Evolutionary conservation across 768 basidiomycete species (phyloP), one percentile per base, ranked within the genome.

Genomic region (Phanerochaete sordida): DNA sequence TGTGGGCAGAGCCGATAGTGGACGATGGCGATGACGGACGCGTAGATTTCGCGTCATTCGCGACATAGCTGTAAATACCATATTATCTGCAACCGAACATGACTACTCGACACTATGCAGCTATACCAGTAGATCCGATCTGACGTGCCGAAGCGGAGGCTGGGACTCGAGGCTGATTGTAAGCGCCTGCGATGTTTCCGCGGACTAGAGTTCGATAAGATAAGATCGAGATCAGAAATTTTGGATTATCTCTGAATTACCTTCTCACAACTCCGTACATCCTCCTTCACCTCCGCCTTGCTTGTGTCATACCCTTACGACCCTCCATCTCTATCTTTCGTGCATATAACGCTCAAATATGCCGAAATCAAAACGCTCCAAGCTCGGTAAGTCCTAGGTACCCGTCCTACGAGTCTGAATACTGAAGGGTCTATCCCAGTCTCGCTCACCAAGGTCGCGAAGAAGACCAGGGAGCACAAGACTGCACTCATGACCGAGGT

Each of bases 381-480:
- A 97, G 77, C 70, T 96, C 71, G 93, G 92, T 91, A 66, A 78
- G 87, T 58, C 44, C n/a, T n/a, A 28, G 2, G 7, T 43, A 21
- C 47, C 12, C 33, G 1, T 19, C 11, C 13, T 15, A 21, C 11
- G 56, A 56, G 53, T 44, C 63, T 52, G 58, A 49, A 53, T 44
- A 56, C 63, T 63, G 33, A 63, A 58, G 56, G 59, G 58, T 27
- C 66, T 56, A 58, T 51, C 59, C 23, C 66, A 92, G 94, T 98
- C 33, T 90, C 95, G 27, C 79, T 99, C 69, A 95, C 97, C 46
- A 94, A 98, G 79, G 95, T 96, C 70, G 78, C 84, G 11, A 95
- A 96, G 74, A 95, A 97, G 82, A 93, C 90, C 26, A 90, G 83
- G 73, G 93, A 92, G 70, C 87, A 95, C 69, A 99, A 99, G 82